Conservation (phyloP, 2,329 filamentous ascomycete genomes). For the Venturia oleaginea region DNA sequence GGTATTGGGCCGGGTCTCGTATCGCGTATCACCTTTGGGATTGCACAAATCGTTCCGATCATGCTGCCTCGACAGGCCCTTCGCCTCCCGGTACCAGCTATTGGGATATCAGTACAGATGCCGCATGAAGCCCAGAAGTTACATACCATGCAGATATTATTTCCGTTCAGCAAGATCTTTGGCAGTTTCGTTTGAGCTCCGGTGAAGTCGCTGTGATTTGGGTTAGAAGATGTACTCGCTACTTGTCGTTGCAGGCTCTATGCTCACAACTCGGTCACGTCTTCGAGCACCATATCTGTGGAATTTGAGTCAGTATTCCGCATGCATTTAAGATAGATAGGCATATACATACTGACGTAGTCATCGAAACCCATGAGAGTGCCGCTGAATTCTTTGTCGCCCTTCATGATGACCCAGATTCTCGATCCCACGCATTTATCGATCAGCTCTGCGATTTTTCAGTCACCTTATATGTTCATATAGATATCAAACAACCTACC, state of each 20-base stretch:
- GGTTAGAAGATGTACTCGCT: background rate
- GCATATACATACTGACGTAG: constrained; percentile 83
- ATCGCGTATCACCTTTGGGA: too few relatives aligned
- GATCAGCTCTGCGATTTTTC: constrained; percentile 67
- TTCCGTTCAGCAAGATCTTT: constrained; percentile 93
- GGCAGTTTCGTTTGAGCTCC: constrained; percentile 80
- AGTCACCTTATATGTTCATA: background rate
- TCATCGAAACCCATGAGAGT: constrained; percentile 95
- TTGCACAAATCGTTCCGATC: too few relatives aligned
- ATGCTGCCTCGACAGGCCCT: constrained; percentile 7
- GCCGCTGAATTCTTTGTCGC: constrained; percentile 96
- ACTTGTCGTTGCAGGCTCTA: background rate
- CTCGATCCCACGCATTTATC: constrained; percentile 97
- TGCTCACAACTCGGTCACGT: constrained; percentile 89
- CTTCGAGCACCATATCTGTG: constrained; percentile 92
- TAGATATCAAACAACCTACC: constrained; percentile 14
- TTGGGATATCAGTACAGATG: background rate
- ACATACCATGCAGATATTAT: constrained; percentile 97
- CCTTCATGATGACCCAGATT: constrained; percentile 99
- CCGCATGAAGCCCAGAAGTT: background rate
- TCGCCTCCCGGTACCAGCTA: constrained; percentile 14
- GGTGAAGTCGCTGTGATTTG: constrained; percentile 65
- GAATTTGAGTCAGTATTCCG: constrained; percentile 9
- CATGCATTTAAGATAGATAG: constrained; percentile 7
- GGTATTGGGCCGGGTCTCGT: too few relatives aligned